These are phyloP conservation scores for Ophiobolus disseminans DNA, from an alignment of 2,329 filamentous ascomycete species.

Conservation along the genomic window DNA sequence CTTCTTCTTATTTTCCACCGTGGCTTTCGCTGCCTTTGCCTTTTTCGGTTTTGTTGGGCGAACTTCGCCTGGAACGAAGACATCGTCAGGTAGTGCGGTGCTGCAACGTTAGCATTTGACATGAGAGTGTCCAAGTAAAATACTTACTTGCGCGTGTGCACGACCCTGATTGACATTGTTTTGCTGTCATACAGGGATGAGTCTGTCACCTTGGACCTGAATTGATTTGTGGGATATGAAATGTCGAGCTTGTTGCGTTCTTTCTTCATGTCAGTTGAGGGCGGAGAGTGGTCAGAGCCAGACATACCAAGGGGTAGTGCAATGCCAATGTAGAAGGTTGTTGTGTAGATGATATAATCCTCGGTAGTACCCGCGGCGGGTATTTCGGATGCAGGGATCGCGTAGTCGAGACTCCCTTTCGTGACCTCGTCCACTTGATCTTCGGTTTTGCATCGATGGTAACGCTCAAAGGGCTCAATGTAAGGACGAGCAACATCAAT, in stretches of 20 bases:
- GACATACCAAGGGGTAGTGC: constrained; percentile 75
- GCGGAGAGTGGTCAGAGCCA: background rate
- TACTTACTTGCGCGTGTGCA: constrained; percentile 84
- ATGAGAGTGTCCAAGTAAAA: background rate
- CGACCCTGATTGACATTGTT: constrained; percentile 80
- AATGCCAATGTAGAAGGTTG: constrained; percentile 92
- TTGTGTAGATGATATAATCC: constrained; percentile 73
- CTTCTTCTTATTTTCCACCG: constrained; percentile 45
- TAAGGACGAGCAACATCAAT: constrained; percentile 88
- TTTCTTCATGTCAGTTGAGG: too few relatives aligned
- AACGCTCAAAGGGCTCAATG: constrained; percentile 88
- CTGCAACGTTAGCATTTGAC: constrained; percentile 56
- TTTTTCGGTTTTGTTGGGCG: constrained; percentile 55
- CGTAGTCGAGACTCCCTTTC: constrained; percentile 67
- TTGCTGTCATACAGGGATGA: constrained; percentile 78
- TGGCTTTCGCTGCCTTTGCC: constrained; percentile 3
- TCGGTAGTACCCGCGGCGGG: constrained; percentile 52
- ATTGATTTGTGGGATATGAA: constrained; percentile 81
- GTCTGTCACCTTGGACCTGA: constrained; percentile 79
- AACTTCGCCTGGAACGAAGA: constrained; percentile 80
- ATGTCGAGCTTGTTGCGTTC: constrained; percentile 75
- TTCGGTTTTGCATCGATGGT: constrained; percentile 71
- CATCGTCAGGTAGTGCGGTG: constrained; percentile 85
- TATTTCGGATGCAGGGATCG: constrained; percentile 60
- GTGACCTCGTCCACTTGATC: constrained; percentile 68